phyloP scores from a whole-genome alignment of 2,329 filamentous ascomycete genomes.

The Colletotrichum eremochloae region DNA sequence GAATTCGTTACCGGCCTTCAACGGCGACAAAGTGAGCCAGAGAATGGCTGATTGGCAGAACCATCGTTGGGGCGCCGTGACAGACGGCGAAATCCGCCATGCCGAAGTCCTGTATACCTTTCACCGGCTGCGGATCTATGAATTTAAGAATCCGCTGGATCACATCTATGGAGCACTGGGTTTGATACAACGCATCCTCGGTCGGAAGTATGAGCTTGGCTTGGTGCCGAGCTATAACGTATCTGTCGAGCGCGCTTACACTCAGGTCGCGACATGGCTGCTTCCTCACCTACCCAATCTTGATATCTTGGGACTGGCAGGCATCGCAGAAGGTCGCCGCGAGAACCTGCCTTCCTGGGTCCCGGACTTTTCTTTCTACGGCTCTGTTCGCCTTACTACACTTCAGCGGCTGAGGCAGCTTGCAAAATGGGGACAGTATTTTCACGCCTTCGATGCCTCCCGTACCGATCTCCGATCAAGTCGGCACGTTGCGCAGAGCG shows the following conservation, averaged over 20 bases:
- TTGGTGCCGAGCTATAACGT: constrained; percentile 10
- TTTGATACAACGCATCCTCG: constrained; percentile 23
- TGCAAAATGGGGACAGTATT: neutral
- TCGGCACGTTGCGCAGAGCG: neutral
- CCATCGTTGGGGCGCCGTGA: constrained; percentile 23
- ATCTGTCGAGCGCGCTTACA: constrained; percentile 18
- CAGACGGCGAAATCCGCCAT: constrained; percentile 14
- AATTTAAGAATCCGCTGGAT: constrained; percentile 19
- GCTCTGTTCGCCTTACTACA: neutral
- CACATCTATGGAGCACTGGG: constrained; percentile 28
- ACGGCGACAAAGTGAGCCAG: neutral
- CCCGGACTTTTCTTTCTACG: constrained; percentile 25
- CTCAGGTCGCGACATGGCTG: constrained; percentile 15
- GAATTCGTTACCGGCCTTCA: neutral
- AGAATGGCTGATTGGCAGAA: constrained; percentile 10
- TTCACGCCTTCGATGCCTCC: constrained; percentile 12
- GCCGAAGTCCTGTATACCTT: constrained; percentile 28
- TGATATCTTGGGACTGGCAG: constrained; percentile 22
- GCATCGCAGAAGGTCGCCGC: constrained; percentile 5
- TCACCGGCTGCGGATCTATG: constrained; percentile 20
- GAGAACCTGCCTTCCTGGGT: constrained; percentile 28
- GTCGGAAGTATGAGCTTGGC: neutral
- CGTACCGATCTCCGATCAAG: neutral
- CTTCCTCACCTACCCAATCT: constrained; percentile 23
- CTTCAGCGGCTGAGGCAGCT: constrained; percentile 20